Base-by-base conservation (phyloP, 2,329 filamentous ascomycete genomes). In the Beauveria bassiana region DNA sequence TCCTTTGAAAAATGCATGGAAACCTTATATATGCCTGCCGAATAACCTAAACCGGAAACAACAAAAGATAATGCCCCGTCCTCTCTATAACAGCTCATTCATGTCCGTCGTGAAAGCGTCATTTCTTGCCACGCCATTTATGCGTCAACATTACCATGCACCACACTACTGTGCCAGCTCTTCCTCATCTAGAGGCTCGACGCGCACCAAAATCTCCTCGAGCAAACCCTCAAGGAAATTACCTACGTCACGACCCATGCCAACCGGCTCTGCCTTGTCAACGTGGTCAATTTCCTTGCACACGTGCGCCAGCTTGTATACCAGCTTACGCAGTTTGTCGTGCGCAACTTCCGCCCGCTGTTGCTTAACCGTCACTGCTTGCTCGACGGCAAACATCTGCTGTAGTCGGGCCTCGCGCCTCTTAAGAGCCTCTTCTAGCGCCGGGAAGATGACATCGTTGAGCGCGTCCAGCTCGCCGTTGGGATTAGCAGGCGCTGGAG, bases 221-320 rank as follows among this genome's bases (percentile, higher is more conserved):
- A 99, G 77, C 65, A 98, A 84, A 0, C 93, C 93, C 73, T 99
- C 95, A 8, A 98, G 75, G 67, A 98, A 96, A 1, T 90, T 91
- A 50, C 87, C 86, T 2, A 96, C 92, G 28, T 93, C 93, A 50
- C 91, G 87, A 0, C 92, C 93, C 93, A 98, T 97, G 1, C 92
- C 91, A 12, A 98, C 91, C 6, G 92, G 91, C 67, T 91, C 89
- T 49, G 87, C 84, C 72, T 88, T 89, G 74, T 99, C 95, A 74
- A 87, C 90, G 65, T 89, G 84, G 73, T 99, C 93, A 69, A 99
- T 91, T 72, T 96, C 92, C 70, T 88, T 88, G 74, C 96, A 96
- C 26, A 93, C 81, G 63, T 89, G 86, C 2, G 88, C 89, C 34
- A 96, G 81, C 71, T 96, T 96, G 65, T 87, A 87, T 14, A 96